phyloP scores from a whole-genome alignment of 192 early-diverging fungal genomes.

The Gigaspora rosea region DNA sequence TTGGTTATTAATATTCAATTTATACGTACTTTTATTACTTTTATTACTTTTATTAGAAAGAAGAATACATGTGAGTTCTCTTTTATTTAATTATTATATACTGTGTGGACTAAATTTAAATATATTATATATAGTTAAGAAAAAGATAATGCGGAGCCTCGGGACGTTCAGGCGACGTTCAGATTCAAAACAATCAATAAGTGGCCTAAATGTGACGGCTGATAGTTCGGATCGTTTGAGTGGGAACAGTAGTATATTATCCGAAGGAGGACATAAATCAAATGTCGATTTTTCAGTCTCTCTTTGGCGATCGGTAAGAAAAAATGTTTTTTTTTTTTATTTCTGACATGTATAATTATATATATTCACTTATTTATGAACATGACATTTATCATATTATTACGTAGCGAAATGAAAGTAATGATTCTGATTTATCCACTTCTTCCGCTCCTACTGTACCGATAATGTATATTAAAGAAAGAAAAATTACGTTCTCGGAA shows the following conservation, averaged over 20 bases:
- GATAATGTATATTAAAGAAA: background rate
- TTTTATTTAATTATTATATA: background rate
- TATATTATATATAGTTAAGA: background rate
- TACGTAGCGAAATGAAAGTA: background rate
- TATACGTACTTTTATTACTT: background rate
- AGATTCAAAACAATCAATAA: background rate
- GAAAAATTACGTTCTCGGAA: background rate
- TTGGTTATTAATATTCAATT: background rate
- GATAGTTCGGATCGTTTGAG: background rate
- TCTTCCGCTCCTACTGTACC: background rate
- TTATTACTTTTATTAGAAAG: background rate
- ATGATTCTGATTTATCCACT: background rate
- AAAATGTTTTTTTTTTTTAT: background rate
- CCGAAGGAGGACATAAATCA: background rate
- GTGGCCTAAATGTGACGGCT: background rate
- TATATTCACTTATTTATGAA: background rate
- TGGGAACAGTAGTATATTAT: background rate
- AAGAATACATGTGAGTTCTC: conserved; percentile 14
- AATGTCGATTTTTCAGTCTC: background rate
- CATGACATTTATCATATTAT: background rate
- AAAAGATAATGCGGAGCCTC: background rate
- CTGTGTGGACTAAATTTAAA: background rate
- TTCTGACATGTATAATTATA: background rate
- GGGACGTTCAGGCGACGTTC: conserved; percentile 6
- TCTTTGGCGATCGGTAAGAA: background rate